Evolutionary conservation across 1,284 basidiomycete genomes (phyloP), one percentile per base, ranked within the genome.

Genomic region (Mycena sp.): DNA sequence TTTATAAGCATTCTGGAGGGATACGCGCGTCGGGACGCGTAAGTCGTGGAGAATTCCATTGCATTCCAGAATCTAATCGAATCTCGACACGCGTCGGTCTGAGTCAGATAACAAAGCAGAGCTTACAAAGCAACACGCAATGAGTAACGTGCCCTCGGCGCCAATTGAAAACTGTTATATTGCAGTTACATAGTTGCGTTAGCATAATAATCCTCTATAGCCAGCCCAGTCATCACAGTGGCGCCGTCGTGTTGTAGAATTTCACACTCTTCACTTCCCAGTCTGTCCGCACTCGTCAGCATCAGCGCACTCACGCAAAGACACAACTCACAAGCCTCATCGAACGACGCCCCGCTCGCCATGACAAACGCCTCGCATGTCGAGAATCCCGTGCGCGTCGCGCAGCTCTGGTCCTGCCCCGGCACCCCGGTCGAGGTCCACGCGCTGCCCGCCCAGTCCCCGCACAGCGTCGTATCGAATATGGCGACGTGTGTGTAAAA

Each of bases 381-480:
- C 35, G 87, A 77, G 75, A 87, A 89, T 48, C 94, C 94, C 17
- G 95, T 96, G 68, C 84, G 81, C 69, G 87, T 79, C n/a, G 92
- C 91, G 72, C 95, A 97, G 72, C 90, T 93, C 73, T 89, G 83
- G 6, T 85, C 86, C 77, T 95, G 92, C 52, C 94, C 94, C 6
- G 92, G 91, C 63, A 88, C 82, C 43, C 90, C 91, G 46, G 88
- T 78, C 26, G 76, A 66, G 53, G 76, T 80, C 94, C 94, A 96
- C n/a, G 87, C 90, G 44, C 81, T 82, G 52, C 89, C 87, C 14
- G 94, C 94, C 95, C 55, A 45, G 30, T 77, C 86, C 53, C 71
- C 89, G 87, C 92, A 93, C 57, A 95, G 80, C 6, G 92, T 93
- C 25, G 91, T 94, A 72, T 93, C 89, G 70, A 94, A 91, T 72